Evolutionary conservation across 2,329 filamentous ascomycete genomes (phyloP), one percentile per base, ranked within the genome.

Genomic region (Diaporthe eres): DNA sequence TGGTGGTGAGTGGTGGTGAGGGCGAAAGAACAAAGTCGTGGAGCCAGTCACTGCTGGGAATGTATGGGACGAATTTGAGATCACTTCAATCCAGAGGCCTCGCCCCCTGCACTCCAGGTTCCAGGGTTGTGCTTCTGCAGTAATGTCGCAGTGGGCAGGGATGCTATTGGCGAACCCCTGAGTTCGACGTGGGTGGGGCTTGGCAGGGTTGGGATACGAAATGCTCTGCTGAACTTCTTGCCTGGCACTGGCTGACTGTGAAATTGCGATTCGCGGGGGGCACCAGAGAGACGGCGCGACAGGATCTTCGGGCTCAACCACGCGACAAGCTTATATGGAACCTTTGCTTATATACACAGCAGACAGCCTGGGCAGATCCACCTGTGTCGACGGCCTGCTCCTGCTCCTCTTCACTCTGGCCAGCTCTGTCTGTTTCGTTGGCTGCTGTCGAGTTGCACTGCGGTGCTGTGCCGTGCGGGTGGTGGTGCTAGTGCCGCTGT

Each of bases 201-300:
- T 17, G 65, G 65, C 65, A 70, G 49, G 65, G 65, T 55, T 70
- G 65, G 47, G 65, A 70, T 55, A 70, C 49, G 65, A 70, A 70
- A 70, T 55, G 47, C 15, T 6, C 47, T 55, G 49, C 49, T 70
- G 65, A 55, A 55, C n/a, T 70, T 70, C 65, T 28, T 70, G 65
- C 65, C 65, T 39, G 49, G 49, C 49, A 70, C 49, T 70, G 65
- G 65, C 65, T 70, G 65, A 31, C 49, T 55, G 65, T 55, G 49
- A 70, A 70, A 70, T 70, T 70, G 49, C 65, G 65, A 70, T 70
- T 55, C 34, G 65, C 65, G 65, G 34, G 65, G 65, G 49, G 34
- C 34, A 68, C 65, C 65, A 70, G 49, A 70, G 65, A 42, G 49
- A 55, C 34, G 47, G 49, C 47, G 65, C 47, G 65, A 70, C 65